Evolutionary conservation across 129 eudicot genomes (phyloP).

Genomic region (Sambucus nigra): DNA sequence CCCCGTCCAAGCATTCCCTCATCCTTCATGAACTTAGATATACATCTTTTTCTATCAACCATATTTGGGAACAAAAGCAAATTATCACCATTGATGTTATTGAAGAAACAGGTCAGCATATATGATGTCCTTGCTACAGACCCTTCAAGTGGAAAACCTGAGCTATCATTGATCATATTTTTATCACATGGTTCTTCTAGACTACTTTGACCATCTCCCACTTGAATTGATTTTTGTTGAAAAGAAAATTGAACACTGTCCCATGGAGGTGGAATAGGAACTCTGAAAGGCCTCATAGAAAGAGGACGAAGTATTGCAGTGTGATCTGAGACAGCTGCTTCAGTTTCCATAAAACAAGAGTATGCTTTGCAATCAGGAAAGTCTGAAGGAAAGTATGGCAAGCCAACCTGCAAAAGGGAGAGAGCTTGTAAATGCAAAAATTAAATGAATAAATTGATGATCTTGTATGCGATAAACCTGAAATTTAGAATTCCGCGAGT

Average conservation of each 20-base stretch:
- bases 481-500: too few species aligned
- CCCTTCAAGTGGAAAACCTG: constrained; percentile 19
- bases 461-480: too few species aligned
- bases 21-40: constrained; percentile 39
- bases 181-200: constrained; percentile 16
- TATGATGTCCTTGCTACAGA: constrained; percentile 57
- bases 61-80: constrained; percentile 38
- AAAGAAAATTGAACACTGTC: constrained; percentile 27
- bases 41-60: constrained; percentile 16
- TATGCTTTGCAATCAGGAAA: constrained; percentile 77
- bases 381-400: constrained; percentile 74
- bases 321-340: constrained; percentile 32
- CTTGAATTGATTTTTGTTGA: constrained; percentile 9
- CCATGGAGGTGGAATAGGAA: constrained; percentile 84
- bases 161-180: constrained; percentile 4
- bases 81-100: constrained; percentile 21
- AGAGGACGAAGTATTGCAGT: constrained; percentile 43
- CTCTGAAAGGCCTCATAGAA: constrained; percentile 35
- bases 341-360: constrained; percentile 32
- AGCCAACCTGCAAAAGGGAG: constrained; percentile 43
- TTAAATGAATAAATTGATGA: neutral
- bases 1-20: constrained; percentile 29
- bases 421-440: neutral
- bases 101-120: constrained; percentile 30
- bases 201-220: constrained; percentile 10